Base-by-base conservation (phyloP, 495 filamentous ascomycete genomes). In the Gamarada debralockiae region DNA sequence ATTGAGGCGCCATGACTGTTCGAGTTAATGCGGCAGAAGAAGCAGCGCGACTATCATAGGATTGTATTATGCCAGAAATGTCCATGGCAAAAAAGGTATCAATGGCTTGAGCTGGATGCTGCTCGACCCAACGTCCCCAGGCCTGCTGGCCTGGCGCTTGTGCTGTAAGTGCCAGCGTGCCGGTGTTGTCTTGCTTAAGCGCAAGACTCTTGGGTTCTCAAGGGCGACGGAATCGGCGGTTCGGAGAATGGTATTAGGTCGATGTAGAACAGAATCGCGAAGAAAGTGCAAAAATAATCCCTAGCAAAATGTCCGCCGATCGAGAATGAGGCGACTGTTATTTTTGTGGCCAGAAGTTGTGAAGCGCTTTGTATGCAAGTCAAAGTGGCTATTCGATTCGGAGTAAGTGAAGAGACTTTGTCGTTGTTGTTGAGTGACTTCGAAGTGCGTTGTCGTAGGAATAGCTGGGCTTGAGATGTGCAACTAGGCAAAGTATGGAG, bases 91-190 rank as follows among this genome's bases (percentile, higher is more conserved):
- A 57, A 50, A 43, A 65, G 18, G 33, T 42, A n/a, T 60, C 57
- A 34, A 55, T 38, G 14, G 54, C 40, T 40, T 60, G 60, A 22
- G 33, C 51, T 18, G 23, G 41, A 45, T 57, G 52, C 31, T 60
- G 58, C 10, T 57, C 59, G 24, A 53, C 21, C 62, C 62, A 65
- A 34, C 51, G 62, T 60, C 62, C 55, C 58, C 61, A 59, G 56
- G 62, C 59, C 59, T 55, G 62, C 53, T 42, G 52, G 56, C 2
- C 21, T 25, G 62, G 56, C 53, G 61, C 48, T 53, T 50, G 52
- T 52, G 62, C 62, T 55, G 56, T 62, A 37, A 65, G 52, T 55
- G 62, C 62, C 62, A 65, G 62, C 23, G 43, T 65, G 59, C 27
- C 58, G 59, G 56, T 59, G 48, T 59, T 64, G 57, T 64, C 61